Conservation (phyloP, 2,329 filamentous ascomycete species). For the Ramularia endophylla region DNA sequence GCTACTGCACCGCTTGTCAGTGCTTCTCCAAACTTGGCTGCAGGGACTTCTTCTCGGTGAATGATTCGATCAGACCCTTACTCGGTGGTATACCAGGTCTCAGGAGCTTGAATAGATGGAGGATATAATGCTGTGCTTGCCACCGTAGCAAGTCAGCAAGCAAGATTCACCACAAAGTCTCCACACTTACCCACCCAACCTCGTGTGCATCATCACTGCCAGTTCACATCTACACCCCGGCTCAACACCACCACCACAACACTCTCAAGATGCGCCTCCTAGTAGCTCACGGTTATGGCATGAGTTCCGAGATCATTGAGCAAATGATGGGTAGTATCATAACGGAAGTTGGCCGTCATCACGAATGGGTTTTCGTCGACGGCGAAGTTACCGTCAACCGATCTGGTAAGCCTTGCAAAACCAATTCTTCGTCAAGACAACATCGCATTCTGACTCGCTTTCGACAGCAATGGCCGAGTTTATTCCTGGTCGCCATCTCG, state of each 20-base stretch:
- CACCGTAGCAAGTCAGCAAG: no score
- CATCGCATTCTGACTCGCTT: not conserved
- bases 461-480: constrained; percentile 4
- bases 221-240: not conserved
- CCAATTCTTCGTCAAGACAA: no score
- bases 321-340: constrained; percentile 1
- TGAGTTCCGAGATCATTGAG: constrained; percentile 5
- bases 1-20: no score
- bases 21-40: no score
- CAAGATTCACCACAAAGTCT: no score
- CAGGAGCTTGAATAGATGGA: no score
- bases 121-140: no score
- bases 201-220: not conserved
- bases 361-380: constrained; percentile 5
- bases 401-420: not conserved
- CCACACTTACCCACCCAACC: no score
- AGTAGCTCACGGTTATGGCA: constrained; percentile 4
- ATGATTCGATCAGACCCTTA: no score
- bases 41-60: no score
- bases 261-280: constrained; percentile 1
- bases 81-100: no score
- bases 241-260: no score
- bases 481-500: constrained; percentile 4
- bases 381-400: constrained; percentile 5
- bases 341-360: constrained; percentile 1